A percentile compares a stretch with the other conserved stretches of the same genome.
These are phyloP conservation scores for Ophiorrhiza pumila DNA, from an alignment of 257 asterid species.

Conservation along the genomic window DNA sequence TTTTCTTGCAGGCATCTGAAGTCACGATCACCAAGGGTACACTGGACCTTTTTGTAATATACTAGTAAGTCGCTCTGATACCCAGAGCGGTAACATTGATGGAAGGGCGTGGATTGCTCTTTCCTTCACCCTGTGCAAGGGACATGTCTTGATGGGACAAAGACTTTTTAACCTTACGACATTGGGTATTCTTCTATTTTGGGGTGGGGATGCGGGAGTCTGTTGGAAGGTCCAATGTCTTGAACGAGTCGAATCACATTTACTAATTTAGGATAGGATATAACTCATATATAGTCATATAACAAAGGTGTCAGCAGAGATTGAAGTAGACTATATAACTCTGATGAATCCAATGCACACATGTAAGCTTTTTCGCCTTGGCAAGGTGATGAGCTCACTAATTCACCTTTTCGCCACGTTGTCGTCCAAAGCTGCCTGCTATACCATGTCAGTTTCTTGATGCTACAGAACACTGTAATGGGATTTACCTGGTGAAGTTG, in stretches of 20 bases:
- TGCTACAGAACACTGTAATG: neutral
- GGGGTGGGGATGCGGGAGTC: constrained; percentile 1
- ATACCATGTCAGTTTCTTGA: neutral
- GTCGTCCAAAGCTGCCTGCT: neutral
- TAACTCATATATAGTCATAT: too few relatives aligned
- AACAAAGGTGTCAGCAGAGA: neutral
- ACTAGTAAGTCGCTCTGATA: constrained; percentile 5
- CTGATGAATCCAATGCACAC: neutral
- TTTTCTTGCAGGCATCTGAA: constrained; percentile 25
- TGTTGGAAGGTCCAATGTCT: constrained; percentile 1
- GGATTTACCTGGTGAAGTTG: neutral
- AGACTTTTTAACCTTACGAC: neutral
- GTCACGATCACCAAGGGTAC: constrained; percentile 19
- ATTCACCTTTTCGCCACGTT: neutral
- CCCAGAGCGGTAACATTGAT: constrained; percentile 9
- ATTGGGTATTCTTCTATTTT: neutral
- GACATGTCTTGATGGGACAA: constrained; percentile 1
- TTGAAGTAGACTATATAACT: neutral
- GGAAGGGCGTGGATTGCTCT: constrained; percentile 23
- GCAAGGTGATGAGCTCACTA: neutral
- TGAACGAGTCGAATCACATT: neutral
- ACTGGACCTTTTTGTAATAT: constrained; percentile 17
- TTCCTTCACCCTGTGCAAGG: constrained; percentile 3
- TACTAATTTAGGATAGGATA: neutral
- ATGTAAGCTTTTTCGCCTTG: neutral